These are phyloP conservation scores for Mrakia gelida DNA, from an alignment of 768 basidiomycete species.

Conservation along the genomic window DNA sequence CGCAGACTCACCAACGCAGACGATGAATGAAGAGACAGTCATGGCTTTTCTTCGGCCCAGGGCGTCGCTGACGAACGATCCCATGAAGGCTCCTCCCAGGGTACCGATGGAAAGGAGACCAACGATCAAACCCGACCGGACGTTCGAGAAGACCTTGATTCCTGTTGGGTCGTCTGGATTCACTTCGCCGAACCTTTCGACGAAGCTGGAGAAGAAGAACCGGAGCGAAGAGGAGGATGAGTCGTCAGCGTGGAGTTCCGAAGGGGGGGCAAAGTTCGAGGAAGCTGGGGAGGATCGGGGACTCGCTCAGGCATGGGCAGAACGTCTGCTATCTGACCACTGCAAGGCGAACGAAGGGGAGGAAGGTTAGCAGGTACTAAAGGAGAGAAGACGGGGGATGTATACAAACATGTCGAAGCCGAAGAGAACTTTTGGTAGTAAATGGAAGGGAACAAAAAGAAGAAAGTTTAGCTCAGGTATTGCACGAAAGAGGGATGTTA, in stretches of 20 bases:
- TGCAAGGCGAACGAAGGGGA: conserved; percentile 51
- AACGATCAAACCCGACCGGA: conserved; percentile 48
- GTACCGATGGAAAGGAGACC: conserved; percentile 14
- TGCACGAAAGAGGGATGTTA: no score
- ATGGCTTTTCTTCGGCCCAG: conserved; percentile 66
- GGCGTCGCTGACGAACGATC: conserved; percentile 57
- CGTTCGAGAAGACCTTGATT: conserved; percentile 51
- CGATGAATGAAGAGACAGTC: conserved; percentile 40
- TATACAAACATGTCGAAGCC: not conserved
- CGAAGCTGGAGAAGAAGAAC: conserved; percentile 45
- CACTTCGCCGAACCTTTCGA: conserved; percentile 58
- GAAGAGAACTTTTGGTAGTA: conserved; percentile 42
- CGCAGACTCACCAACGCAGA: conserved; percentile 51
- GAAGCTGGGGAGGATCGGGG: no score
- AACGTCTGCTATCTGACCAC: conserved; percentile 73
- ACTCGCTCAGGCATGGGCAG: conserved; percentile 58
- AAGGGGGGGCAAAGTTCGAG: no score
- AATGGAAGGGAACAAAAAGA: no score
- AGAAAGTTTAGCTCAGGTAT: no score
- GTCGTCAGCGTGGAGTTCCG: no score
- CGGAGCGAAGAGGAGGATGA: no score
- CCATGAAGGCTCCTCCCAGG: conserved; percentile 60
- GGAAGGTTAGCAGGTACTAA: not conserved
- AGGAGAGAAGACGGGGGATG: not conserved
- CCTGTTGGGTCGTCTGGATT: conserved; percentile 38